A percentile compares a stretch with the other conserved stretches of the same genome.
phyloP scores from a whole-genome alignment of 768 basidiomycete genomes.

The Suillus plorans region DNA sequence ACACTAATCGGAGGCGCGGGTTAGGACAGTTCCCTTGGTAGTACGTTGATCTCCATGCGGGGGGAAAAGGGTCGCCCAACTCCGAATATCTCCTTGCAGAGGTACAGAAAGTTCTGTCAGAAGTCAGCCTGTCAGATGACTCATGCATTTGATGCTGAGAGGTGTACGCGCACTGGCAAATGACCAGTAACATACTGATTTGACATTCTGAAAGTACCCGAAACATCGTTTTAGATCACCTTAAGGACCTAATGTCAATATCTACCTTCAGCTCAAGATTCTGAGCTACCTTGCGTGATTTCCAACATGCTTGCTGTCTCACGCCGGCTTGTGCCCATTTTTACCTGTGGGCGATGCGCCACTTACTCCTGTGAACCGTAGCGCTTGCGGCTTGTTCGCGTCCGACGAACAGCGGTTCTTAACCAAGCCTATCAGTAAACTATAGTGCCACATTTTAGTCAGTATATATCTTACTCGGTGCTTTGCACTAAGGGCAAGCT shows the following conservation, averaged over 20 bases:
- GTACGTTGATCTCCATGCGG: neutral
- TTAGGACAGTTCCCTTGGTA: neutral
- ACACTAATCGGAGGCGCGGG: neutral
- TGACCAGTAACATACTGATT: neutral
- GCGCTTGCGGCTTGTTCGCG: neutral
- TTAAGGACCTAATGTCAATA: neutral
- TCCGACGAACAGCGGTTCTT: neutral
- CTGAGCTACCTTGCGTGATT: neutral
- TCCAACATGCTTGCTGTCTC: neutral
- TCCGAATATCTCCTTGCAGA: neutral
- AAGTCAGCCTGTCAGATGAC: neutral
- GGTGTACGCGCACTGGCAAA: neutral
- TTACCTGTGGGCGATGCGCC: neutral
- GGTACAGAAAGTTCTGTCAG: neutral
- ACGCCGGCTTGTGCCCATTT: neutral
- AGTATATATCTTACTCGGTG: neutral
- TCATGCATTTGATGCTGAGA: neutral
- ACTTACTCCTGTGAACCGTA: neutral
- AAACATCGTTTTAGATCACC: no score
- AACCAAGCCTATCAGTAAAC: neutral
- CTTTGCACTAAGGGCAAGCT: neutral
- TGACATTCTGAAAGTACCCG: neutral
- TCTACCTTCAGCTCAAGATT: neutral
- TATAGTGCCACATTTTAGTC: neutral
- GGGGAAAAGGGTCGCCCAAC: neutral